These are phyloP conservation scores for Fagopyrum esculentum DNA, from an alignment of 148 eudicot species.

Conservation along the genomic window DNA sequence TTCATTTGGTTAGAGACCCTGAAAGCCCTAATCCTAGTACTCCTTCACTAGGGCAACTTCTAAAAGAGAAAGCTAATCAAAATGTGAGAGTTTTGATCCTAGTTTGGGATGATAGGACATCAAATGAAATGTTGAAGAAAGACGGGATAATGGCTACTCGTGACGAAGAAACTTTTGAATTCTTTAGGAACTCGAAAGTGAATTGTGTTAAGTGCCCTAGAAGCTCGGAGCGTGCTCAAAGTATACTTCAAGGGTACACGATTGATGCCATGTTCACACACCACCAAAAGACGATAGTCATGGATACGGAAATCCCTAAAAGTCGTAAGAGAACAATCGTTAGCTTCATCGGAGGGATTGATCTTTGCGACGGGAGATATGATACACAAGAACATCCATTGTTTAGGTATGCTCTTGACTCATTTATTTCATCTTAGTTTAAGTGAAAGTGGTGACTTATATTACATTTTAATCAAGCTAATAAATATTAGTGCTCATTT, in stretches of 20 bases:
- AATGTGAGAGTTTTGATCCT: conserved; percentile 63
- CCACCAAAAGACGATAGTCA: conserved; percentile 73
- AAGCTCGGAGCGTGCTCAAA: conserved; percentile 38
- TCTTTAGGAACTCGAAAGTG: conserved; percentile 48
- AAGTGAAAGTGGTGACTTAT: too few relatives aligned
- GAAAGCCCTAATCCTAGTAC: conserved; percentile 14
- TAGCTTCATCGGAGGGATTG: conserved; percentile 78
- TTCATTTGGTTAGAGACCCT: conserved; percentile 54
- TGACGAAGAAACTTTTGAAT: conserved; percentile 58
- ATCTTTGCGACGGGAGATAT: conserved; percentile 82
- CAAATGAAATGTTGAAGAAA: conserved; percentile 36
- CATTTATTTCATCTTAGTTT: too few relatives aligned
- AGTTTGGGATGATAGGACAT: conserved; percentile 85
- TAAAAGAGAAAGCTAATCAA: conserved; percentile 46
- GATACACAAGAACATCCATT: conserved; percentile 63
- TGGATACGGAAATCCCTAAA: conserved; percentile 28
- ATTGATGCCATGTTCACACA: conserved; percentile 63
- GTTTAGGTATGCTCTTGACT: conserved; percentile 13
- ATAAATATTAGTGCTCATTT: too few relatives aligned
- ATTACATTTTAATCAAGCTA: too few relatives aligned
- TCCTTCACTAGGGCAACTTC: conserved; percentile 54
- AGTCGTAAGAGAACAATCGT: conserved; percentile 37
- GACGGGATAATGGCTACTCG: conserved; percentile 79
- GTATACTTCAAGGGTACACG: conserved; percentile 46
- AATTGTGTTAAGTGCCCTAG: conserved; percentile 60